A percentile compares a stretch with the other conserved stretches of the same genome.
Evolutionary conservation across 345 rosid species (phyloP).

Genomic region (Salix viminalis): DNA sequence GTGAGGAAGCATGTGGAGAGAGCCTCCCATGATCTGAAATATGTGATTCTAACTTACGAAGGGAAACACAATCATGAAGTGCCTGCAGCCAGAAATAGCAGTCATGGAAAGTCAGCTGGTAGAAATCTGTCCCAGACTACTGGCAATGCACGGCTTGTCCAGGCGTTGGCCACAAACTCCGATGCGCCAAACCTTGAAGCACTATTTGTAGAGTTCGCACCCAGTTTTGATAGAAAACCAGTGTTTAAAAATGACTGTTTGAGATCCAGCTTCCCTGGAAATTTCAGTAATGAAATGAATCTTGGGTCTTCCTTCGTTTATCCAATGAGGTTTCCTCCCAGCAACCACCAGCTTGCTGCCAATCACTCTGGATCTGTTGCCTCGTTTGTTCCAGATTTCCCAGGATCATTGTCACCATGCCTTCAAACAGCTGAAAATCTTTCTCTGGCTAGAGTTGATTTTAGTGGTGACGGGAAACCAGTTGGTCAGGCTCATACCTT

Average conservation of each 20-base stretch:
- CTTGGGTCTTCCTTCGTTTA: slow-evolving; percentile 37
- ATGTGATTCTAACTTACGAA: slow-evolving; percentile 54
- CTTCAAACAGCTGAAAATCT: slow-evolving; percentile 25
- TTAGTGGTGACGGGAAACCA: slow-evolving; percentile 17
- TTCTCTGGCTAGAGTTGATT: slow-evolving; percentile 26
- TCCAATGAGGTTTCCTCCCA: slow-evolving; percentile 45
- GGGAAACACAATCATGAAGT: slow-evolving; percentile 72
- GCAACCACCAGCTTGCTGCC: slow-evolving; percentile 17
- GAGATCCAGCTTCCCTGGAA: slow-evolving; percentile 34
- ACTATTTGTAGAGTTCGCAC: slow-evolving; percentile 35
- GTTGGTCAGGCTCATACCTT: slow-evolving; percentile 28
- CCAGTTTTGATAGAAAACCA: slow-evolving; percentile 38
- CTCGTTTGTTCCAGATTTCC: slow-evolving; percentile 40
- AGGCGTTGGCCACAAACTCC: slow-evolving; percentile 29
- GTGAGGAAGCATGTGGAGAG: slow-evolving; percentile 77
- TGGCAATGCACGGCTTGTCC: slow-evolving; percentile 25
- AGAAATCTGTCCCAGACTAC: slow-evolving; percentile 23
- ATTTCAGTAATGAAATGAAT: slow-evolving; percentile 42
- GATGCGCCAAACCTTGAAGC: slow-evolving; percentile 30
- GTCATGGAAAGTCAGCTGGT: slow-evolving; percentile 34
- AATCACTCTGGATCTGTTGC: slow-evolving; percentile 31
- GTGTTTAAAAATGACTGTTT: slow-evolving; percentile 30
- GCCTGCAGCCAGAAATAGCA: slow-evolving; percentile 78
- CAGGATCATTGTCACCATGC: slow-evolving; percentile 35
- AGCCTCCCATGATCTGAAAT: slow-evolving; percentile 56